Base-by-base conservation (phyloP, 768 basidiomycete species). In the Chalciporus pseudorubinellus region DNA sequence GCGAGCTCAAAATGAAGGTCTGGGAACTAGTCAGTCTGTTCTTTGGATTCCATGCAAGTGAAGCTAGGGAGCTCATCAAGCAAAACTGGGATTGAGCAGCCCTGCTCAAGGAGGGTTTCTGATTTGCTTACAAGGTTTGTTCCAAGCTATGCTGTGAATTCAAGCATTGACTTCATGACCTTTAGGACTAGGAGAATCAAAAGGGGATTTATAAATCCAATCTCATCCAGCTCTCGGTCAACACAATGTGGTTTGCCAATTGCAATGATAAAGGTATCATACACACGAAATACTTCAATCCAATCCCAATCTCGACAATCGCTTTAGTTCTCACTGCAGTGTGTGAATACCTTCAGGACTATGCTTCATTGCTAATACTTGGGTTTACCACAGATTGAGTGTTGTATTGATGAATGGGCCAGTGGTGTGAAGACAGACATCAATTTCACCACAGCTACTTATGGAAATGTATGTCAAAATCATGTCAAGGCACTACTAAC, bases 221-320 rank as follows among this genome's bases (percentile, higher is more conserved):
- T 0, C 59, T 67, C 19, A 55, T 69, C 14, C 69, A 70, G 40
- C 48, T 48, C 34, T 39, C 44, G 1, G 28, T 61, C 29, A 68
- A 69, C 22, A 12, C 38, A 6, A 55, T 66, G 44, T 69, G 63
- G 63, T 69, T 70, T 42, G 42, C 41, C 19, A 65, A 68, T 46
- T 49, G 47, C 2, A 47, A 44, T n/a, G 59, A 63, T 46, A 61
- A 69, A 34, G 69, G 69, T 24, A 50, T 66, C 4, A 39, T 50
- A 3, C 52, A 62, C 24, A 44, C 44, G 12, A 57, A 53, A 29
- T 44, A 58, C 18, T 70, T 69, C 26, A 53, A 59, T n/a, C 67
- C 64, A n/a, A 36, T 60, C 21, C 48, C 48, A 0, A 29, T 51
- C 20, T 8, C 41, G 29, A 50, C 38, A 18, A 31, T 50, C 1